Conservation (phyloP, 139 green algal genomes). For the Raphidocelis subcapitata region DNA sequence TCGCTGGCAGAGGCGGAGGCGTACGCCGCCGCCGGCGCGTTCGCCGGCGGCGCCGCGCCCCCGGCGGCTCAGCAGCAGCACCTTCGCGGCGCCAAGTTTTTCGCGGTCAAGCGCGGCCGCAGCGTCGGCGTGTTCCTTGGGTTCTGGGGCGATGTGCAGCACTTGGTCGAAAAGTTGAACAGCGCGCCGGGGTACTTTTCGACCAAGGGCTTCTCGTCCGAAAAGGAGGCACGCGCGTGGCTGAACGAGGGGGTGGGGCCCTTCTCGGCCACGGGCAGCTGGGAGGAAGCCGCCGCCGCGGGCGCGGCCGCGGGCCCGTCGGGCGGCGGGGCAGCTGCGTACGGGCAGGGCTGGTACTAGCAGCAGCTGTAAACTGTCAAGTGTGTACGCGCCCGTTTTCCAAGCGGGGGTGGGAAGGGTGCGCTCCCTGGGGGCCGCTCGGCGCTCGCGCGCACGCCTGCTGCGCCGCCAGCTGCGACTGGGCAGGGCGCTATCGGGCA, state of each 20-base stretch:
- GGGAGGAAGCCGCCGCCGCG: not conserved
- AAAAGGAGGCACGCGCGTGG: conserved; percentile 3
- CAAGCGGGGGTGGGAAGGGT: too few relatives aligned
- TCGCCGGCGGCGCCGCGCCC: too few relatives aligned
- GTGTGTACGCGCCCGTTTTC: too few relatives aligned
- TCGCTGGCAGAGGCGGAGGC: not conserved
- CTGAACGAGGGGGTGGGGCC: not conserved
- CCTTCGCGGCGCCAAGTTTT: not conserved
- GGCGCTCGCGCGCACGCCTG: too few relatives aligned
- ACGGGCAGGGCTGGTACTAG: not conserved
- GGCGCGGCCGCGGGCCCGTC: too few relatives aligned
- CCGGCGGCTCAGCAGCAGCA: not conserved
- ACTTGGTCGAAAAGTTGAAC: not conserved
- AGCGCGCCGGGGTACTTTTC: not conserved
- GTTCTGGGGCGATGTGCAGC: not conserved
- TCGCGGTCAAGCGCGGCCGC: not conserved
- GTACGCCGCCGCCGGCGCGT: not conserved
- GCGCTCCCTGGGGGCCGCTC: too few relatives aligned
- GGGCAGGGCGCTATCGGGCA: too few relatives aligned
- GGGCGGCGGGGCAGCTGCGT: not conserved
- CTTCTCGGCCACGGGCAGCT: too few relatives aligned
- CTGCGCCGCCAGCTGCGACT: too few relatives aligned
- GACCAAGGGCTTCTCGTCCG: not conserved
- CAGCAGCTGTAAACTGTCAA: too few relatives aligned
- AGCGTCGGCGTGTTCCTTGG: conserved; percentile 5